phyloP scores from a whole-genome alignment of 1,284 basidiomycete genomes.

The Xanthoconium separans region DNA sequence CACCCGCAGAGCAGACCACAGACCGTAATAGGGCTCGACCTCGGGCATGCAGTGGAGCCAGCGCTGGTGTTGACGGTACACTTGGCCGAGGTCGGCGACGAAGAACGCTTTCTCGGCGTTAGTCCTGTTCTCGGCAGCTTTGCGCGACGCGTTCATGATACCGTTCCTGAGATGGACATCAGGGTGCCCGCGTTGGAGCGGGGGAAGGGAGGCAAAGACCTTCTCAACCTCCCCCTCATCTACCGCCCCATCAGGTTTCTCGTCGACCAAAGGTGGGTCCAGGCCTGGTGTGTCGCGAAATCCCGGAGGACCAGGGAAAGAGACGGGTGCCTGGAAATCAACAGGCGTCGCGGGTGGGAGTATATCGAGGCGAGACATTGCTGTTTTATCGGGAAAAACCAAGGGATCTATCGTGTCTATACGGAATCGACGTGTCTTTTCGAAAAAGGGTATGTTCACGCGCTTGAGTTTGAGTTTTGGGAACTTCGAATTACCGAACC shows the following conservation, averaged over 20 bases:
- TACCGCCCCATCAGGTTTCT: slow-evolving; percentile 28
- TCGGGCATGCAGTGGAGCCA: slow-evolving; percentile 84
- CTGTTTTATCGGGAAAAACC: slow-evolving; percentile 18
- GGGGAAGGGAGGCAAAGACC: slow-evolving; percentile 64
- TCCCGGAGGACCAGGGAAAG: slow-evolving; percentile 31
- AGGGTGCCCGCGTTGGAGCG: slow-evolving; percentile 64
- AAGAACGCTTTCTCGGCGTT: slow-evolving; percentile 95
- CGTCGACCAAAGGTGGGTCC: slow-evolving; percentile 29
- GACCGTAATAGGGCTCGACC: slow-evolving; percentile 85
- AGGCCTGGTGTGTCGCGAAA: slow-evolving; percentile 31
- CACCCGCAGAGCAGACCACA: slow-evolving; percentile 24
- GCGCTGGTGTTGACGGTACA: slow-evolving; percentile 84
- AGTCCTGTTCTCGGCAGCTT: slow-evolving; percentile 50
- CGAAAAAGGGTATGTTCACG: slow-evolving; percentile 20
- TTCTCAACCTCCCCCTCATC: slow-evolving; percentile 33
- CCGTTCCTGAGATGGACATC: slow-evolving; percentile 72
- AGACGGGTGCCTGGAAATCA: slow-evolving; percentile 35
- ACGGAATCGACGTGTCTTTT: slow-evolving; percentile 17
- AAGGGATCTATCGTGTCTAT: slow-evolving; percentile 33
- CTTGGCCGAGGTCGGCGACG: slow-evolving; percentile 89
- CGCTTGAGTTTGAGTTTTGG: slow-evolving; percentile 27
- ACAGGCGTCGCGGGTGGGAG: slow-evolving; percentile 48
- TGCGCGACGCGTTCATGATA: slow-evolving; percentile 60
- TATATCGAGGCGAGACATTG: slow-evolving; percentile 64
- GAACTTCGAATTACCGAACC: slow-evolving; percentile 58